Percentiles rank a stretch among this genome's conserved stretches.
These are phyloP conservation scores for Tricholoma terreum DNA, from an alignment of 768 basidiomycete genomes.

Conservation along the genomic window DNA sequence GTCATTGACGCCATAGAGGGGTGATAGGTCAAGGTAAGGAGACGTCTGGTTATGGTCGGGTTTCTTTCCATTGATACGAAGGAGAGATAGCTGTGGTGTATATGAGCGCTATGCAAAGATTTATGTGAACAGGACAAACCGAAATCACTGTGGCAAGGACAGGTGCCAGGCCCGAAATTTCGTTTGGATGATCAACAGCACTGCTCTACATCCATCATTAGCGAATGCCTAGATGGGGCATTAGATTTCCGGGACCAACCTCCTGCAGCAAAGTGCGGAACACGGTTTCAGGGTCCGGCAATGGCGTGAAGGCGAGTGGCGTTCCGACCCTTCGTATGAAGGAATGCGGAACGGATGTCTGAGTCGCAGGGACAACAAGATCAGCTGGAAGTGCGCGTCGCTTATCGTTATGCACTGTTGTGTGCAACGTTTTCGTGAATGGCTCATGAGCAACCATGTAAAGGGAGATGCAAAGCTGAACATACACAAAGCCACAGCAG, in stretches of 20 bases:
- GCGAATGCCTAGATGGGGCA: background rate
- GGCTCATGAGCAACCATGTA: too few relatives aligned
- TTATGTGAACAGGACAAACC: constrained; percentile 1
- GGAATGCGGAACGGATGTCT: background rate
- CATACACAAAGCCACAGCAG: constrained; percentile 13
- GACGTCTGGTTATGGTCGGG: constrained; percentile 7
- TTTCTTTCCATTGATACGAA: constrained; percentile 1
- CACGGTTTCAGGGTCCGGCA: background rate
- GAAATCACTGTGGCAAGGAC: constrained; percentile 10
- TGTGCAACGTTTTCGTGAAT: too few relatives aligned
- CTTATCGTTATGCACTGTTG: constrained; percentile 8
- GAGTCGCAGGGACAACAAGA: background rate
- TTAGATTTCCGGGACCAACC: background rate
- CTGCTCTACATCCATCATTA: background rate
- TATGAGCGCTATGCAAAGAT: background rate
- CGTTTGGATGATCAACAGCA: constrained; percentile 12
- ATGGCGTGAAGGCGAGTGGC: background rate
- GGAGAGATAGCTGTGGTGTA: constrained; percentile 8
- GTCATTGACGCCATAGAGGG: constrained; percentile 18
- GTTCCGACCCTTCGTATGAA: constrained; percentile 4
- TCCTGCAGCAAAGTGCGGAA: constrained; percentile 6
- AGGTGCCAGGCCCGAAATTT: constrained; percentile 10
- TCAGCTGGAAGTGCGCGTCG: background rate
- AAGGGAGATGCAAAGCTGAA: background rate
- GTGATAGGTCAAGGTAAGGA: constrained; percentile 19